Evolutionary conservation across 345 rosid species (phyloP), one percentile per base, ranked within the genome.

Genomic region (Atalantia buxifolia): DNA sequence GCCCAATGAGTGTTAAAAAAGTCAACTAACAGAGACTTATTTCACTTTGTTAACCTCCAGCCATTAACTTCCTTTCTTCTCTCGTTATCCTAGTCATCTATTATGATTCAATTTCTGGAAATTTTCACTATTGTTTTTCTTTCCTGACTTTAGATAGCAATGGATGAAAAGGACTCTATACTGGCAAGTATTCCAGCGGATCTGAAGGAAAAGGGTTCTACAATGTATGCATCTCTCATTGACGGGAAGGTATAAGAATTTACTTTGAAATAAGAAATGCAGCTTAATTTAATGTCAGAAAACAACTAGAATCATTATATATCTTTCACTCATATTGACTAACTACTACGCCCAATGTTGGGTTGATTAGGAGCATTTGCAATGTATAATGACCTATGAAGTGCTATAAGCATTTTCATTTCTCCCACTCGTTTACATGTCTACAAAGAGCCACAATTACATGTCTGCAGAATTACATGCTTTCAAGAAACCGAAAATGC

Each of bases 171-270:
- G 78, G 91, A 92, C 82, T 73, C 90, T 35, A 91, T 95, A 69
- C 72, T 92, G 86, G 91, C 88, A 70, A 90, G 94, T 83, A 77
- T 95, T 73, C 98, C 99, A 14, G 86, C 83, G 63, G 93, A 89
- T n/a, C 85, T 85, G 79, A 91, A 82, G 85, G 99, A 90, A 48
- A 85, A 81, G 76, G 98, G 97, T 31, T 92, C 94, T 38, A 71
- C 81, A 21, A 67, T 93, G 40, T 87, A 89, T 84, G 76, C 88
- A 82, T 83, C 97, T 83, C 93, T 95, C 33, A 81, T 89, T 77
- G 93, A 95, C 14, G 93, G 92, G 78, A 91, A 92, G 96, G 97
- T 91, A 90, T 14, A 80, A 38, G 30, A 71, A 74, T 69, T 66
- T 66, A 36, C 71, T 76, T 30, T 8, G 53, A 36, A 73, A 60